Conservation (phyloP, 2,329 filamentous ascomycete genomes). For the Hypocreales sp. region DNA sequence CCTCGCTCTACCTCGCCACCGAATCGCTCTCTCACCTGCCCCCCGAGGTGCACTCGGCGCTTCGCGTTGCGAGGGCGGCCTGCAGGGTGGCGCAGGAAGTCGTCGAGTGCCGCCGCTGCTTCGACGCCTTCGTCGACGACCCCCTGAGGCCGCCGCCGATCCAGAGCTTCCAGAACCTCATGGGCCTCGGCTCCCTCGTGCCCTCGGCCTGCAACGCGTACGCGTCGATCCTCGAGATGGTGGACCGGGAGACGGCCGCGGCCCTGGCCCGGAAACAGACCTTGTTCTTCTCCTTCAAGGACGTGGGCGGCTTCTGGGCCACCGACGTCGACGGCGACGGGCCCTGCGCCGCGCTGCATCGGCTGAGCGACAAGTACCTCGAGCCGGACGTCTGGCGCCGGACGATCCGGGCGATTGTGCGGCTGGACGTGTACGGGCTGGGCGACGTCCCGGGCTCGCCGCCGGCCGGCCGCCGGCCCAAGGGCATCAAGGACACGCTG, state of each 20-base stretch:
- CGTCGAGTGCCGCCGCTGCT: constrained; percentile 35
- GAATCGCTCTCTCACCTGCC: constrained; percentile 33
- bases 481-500: constrained; percentile 40
- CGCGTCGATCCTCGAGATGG: constrained; percentile 33
- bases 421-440: constrained; percentile 41
- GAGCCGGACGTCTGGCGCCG: constrained; percentile 38
- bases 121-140: constrained; percentile 19
- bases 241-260: constrained; percentile 32
- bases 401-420: constrained; percentile 36
- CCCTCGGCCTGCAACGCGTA: constrained; percentile 44
- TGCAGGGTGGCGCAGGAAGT: constrained; percentile 32
- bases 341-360: constrained; percentile 9
- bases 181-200: constrained; percentile 41
- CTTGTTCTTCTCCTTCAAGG: constrained; percentile 27
- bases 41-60: constrained; percentile 26
- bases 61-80: constrained; percentile 30
- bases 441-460: constrained; percentile 6
- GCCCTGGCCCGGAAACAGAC: constrained; percentile 26
- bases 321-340: constrained; percentile 10
- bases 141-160: constrained; percentile 22
- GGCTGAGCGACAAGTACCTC: constrained; percentile 24
- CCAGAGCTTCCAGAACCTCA: constrained; percentile 39
- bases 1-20: constrained; percentile 32
- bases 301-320: constrained; percentile 34
- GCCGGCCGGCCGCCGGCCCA: constrained; percentile 15